phyloP scores from a whole-genome alignment of 129 eudicot species.

The Escallonia herrerae region DNA sequence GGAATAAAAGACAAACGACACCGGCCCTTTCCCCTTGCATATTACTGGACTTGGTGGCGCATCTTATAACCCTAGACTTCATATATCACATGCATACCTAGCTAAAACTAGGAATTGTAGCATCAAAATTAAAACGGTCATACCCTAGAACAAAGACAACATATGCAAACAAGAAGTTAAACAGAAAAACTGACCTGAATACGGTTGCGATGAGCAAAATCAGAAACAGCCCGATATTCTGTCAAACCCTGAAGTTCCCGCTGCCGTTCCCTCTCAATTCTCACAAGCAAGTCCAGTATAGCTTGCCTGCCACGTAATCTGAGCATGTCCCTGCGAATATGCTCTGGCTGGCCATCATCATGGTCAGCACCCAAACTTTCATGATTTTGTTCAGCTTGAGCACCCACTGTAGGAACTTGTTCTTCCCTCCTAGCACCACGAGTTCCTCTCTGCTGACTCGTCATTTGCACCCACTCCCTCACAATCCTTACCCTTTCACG shows the following conservation, averaged over 20 bases:
- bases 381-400: constrained; percentile 35
- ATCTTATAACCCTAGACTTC: too few species aligned
- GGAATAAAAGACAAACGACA: too few species aligned
- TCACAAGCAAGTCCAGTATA: constrained; percentile 74
- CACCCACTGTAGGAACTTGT: constrained; percentile 25
- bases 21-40: too few species aligned
- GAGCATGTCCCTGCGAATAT: constrained; percentile 74
- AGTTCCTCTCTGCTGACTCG: constrained; percentile 82
- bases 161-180: too few species aligned
- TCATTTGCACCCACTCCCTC: constrained; percentile 98
- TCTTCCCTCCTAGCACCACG: constrained; percentile 68
- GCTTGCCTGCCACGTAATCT: constrained; percentile 98
- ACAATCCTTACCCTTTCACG: constrained; percentile 95
- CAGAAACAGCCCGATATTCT: constrained; percentile 95
- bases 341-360: constrained; percentile 84
- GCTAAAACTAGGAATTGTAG: too few species aligned
- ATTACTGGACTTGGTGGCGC: too few species aligned
- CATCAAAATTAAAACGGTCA: too few species aligned
- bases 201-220: constrained; percentile 96
- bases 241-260: constrained; percentile 85
- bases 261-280: constrained; percentile 90
- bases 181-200: constrained; percentile 65
- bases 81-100: too few species aligned
- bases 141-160: too few species aligned
- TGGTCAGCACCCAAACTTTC: constrained; percentile 52